phyloP scores from a whole-genome alignment of 2,329 filamentous ascomycete species.

The Trichoderma afroharzianum region DNA sequence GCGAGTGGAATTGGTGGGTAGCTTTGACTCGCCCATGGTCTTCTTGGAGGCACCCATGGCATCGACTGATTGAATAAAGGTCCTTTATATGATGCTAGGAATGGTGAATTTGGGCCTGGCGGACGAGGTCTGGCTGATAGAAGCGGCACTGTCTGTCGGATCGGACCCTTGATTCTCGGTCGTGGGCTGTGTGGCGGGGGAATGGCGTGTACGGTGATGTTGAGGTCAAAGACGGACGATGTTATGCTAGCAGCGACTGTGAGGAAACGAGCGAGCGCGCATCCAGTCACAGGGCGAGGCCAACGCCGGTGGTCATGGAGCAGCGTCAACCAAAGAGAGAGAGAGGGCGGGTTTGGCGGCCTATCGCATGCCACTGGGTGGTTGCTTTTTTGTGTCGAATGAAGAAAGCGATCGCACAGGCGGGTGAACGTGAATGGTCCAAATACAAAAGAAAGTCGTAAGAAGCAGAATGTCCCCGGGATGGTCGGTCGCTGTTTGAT shows the following conservation, averaged over 20 bases:
- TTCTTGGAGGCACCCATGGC: conserved; percentile 33
- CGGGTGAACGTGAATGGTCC: neutral
- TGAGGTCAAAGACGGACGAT: conserved; percentile 5
- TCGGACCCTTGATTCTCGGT: conserved; percentile 1
- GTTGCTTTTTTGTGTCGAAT: neutral
- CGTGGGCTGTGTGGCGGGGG: conserved; percentile 8
- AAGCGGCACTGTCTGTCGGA: conserved; percentile 14
- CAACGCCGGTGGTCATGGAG: neutral
- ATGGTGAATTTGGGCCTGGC: neutral
- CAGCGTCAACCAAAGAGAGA: neutral
- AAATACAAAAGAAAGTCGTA: conserved; percentile 6
- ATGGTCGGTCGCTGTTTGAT: neutral
- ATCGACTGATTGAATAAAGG: conserved; percentile 24
- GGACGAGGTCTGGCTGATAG: neutral
- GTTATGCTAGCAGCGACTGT: neutral
- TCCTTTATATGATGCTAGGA: neutral
- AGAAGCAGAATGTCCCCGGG: neutral
- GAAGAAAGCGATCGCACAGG: neutral
- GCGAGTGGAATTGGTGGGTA: conserved; percentile 34
- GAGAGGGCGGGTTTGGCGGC: neutral
- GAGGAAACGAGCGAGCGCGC: conserved; percentile 2
- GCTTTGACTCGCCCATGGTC: conserved; percentile 32
- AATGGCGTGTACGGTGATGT: neutral
- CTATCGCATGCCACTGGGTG: conserved; percentile 15
- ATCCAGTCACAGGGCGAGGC: neutral